Percentiles rank a stretch among this genome's conserved stretches.
These are phyloP conservation scores for Lunularia cruciata DNA, from an alignment of 225 moss, liverwort and hornwort species.

Conservation along the genomic window DNA sequence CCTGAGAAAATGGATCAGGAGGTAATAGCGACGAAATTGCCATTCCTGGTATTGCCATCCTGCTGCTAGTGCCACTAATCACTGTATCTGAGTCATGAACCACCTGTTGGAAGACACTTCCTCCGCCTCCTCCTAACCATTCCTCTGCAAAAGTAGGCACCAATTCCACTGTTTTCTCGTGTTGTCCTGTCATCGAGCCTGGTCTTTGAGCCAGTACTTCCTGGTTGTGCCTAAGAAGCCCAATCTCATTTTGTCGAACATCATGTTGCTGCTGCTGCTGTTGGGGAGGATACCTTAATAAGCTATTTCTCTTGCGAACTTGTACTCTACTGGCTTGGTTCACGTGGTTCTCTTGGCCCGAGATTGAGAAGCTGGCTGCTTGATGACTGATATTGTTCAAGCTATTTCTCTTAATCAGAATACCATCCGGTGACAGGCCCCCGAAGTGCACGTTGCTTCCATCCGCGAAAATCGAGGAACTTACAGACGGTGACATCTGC, in stretches of 20 bases:
- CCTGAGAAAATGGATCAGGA: background rate
- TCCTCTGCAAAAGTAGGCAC: background rate
- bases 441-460: background rate
- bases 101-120: background rate
- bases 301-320: background rate
- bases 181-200: background rate
- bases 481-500: slow-evolving; percentile 2
- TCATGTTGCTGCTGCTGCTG: background rate
- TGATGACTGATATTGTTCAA: too few species aligned
- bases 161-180: background rate
- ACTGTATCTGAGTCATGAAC: background rate
- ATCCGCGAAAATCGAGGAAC: background rate
- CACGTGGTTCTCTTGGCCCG: background rate
- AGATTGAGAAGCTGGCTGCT: background rate
- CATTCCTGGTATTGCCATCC: background rate
- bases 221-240: background rate
- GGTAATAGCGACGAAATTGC: background rate
- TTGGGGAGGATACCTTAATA: background rate
- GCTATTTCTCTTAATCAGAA: background rate
- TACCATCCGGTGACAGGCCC: background rate
- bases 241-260: background rate
- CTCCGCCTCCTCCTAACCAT: background rate
- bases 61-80: background rate
- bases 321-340: background rate
- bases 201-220: background rate